Evolutionary conservation across 2,329 filamentous ascomycete genomes (phyloP).

Genomic region (Alternaria gaisen): DNA sequence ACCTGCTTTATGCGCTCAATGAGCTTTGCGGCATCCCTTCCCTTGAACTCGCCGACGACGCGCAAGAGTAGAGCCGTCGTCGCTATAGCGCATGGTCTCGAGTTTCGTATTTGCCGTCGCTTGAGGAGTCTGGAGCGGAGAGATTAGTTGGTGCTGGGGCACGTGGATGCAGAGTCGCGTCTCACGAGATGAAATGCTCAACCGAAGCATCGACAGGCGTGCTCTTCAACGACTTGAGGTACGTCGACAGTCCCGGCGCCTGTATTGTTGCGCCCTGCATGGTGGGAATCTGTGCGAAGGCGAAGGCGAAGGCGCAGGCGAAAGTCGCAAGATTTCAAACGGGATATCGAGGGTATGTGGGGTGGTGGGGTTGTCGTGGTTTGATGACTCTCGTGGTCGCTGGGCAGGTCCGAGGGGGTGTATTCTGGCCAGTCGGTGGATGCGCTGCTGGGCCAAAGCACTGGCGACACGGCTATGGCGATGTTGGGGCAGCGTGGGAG

Average conservation of each 20-base stretch:
- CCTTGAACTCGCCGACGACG: constrained; percentile 83
- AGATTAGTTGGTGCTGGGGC: constrained; percentile 8
- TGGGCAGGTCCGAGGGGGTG: neutral
- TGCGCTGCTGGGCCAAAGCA: neutral
- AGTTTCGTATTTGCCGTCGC: constrained; percentile 85
- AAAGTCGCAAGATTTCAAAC: constrained; percentile 5
- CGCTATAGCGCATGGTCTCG: constrained; percentile 87
- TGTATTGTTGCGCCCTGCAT: constrained; percentile 46
- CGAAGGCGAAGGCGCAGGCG: neutral
- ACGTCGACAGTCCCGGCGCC: constrained; percentile 79
- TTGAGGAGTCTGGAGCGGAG: constrained; percentile 75
- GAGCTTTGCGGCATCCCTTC: constrained; percentile 78
- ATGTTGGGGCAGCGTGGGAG: neutral
- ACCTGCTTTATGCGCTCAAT: constrained; percentile 81
- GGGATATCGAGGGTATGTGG: constrained; percentile 20
- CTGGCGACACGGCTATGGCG: neutral
- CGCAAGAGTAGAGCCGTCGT: constrained; percentile 88
- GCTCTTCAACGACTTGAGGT: constrained; percentile 75
- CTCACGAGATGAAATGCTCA: constrained; percentile 83
- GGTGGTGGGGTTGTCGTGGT: constrained; percentile 29
- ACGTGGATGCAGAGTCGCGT: constrained; percentile 19
- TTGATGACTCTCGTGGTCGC: constrained; percentile 2
- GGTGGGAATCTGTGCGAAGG: constrained; percentile 20
- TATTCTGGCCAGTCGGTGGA: neutral
- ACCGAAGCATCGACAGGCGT: constrained; percentile 81